Conservation (phyloP, 306 rosid species). For the Casuarina cunninghamiana region DNA sequence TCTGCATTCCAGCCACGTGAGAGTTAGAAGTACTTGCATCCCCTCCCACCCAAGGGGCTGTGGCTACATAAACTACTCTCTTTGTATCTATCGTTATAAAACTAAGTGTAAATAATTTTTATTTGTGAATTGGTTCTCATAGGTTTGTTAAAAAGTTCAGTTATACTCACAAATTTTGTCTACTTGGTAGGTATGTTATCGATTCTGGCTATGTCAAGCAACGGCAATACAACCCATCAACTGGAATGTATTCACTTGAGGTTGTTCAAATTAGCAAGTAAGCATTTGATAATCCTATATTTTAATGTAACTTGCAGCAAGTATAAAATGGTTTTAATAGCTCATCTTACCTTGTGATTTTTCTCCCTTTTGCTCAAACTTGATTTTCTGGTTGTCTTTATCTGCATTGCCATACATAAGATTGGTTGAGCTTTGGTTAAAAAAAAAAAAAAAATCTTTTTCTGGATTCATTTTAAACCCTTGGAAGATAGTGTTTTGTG, state of each 20-base stretch:
- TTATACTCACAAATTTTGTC: slow-evolving; percentile 7
- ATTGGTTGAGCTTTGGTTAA: not conserved
- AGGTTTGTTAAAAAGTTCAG: slow-evolving; percentile 20
- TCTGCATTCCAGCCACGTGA: not conserved
- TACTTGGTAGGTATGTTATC: slow-evolving; percentile 74
- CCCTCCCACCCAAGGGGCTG: no score
- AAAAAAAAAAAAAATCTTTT: no score
- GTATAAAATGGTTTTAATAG: slow-evolving; percentile 6
- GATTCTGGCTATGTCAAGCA: slow-evolving; percentile 99
- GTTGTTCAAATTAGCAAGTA: slow-evolving; percentile 99
- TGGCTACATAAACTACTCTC: not conserved
- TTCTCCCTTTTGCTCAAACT: not conserved
- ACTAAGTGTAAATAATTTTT: not conserved
- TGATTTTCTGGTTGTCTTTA: not conserved
- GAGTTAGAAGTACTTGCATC: not conserved
- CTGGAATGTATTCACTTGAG: slow-evolving; percentile 96
- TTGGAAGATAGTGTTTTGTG: not conserved
- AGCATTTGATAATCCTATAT: slow-evolving; percentile 27
- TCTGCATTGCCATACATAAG: not conserved
- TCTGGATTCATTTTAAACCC: not conserved
- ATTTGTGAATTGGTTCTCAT: slow-evolving; percentile 20
- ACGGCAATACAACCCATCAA: slow-evolving; percentile 88
- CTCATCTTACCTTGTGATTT: not conserved
- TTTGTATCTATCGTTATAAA: not conserved
- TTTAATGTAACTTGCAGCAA: slow-evolving; percentile 21